A percentile compares a stretch with the other conserved stretches of the same genome.
phyloP scores from a whole-genome alignment of 2,329 filamentous ascomycete genomes.

The Colletotrichum spaethianum region DNA sequence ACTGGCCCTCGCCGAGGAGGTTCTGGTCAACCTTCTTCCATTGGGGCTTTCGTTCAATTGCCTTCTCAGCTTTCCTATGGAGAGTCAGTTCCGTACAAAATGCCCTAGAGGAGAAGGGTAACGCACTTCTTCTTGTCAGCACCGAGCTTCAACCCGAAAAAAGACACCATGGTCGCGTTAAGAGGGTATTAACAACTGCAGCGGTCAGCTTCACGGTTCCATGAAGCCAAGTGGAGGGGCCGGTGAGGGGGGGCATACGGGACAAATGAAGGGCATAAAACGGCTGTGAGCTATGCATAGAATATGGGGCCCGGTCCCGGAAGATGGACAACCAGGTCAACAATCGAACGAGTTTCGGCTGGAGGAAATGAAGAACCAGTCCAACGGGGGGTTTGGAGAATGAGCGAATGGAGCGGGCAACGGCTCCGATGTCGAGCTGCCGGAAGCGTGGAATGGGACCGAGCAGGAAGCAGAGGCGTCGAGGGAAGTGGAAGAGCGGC shows the following conservation, averaged over 20 bases:
- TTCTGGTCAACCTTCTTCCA: conserved; percentile 53
- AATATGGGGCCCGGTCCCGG: conserved; percentile 12
- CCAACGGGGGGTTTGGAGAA: conserved; percentile 3
- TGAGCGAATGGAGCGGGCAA: conserved; percentile 21
- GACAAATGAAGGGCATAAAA: conserved; percentile 31
- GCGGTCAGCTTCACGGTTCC: conserved; percentile 9
- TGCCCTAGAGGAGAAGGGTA: not conserved
- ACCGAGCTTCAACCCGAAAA: conserved; percentile 71
- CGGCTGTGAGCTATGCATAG: conserved; percentile 30
- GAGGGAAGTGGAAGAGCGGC: conserved; percentile 29
- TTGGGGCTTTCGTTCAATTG: conserved; percentile 43
- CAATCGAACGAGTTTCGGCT: conserved; percentile 1
- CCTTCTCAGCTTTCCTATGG: conserved; percentile 43
- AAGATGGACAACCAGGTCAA: conserved; percentile 19
- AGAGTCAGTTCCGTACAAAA: conserved; percentile 5
- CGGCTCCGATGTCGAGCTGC: conserved; percentile 28
- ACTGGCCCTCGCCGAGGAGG: conserved; percentile 52
- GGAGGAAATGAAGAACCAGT: conserved; percentile 16
- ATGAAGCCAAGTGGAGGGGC: conserved; percentile 20
- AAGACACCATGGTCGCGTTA: conserved; percentile 66
- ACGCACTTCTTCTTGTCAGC: conserved; percentile 68
- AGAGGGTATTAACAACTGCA: conserved; percentile 30
- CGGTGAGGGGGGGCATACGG: conserved; percentile 34
- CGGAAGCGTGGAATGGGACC: conserved; percentile 24
- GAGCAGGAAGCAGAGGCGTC: conserved; percentile 24